Conservation (phyloP, 345 rosid species). For the Pugionium dolabratum region DNA sequence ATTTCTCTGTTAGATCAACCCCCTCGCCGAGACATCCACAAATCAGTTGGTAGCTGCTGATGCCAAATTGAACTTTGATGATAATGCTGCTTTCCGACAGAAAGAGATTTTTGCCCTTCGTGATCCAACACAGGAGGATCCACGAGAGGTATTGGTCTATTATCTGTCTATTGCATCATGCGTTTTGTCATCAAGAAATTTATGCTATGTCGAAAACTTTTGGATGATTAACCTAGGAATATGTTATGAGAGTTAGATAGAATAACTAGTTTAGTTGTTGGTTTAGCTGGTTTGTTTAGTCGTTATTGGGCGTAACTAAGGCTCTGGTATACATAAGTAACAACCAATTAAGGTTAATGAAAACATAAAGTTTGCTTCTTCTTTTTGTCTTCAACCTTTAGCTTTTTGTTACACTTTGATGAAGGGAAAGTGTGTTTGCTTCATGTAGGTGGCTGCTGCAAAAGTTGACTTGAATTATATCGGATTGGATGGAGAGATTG, state of each 20-base stretch:
- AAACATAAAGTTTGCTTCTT: too few species aligned
- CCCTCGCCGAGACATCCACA: slow-evolving; percentile 89
- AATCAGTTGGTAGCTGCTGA: slow-evolving; percentile 95
- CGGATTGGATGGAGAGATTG: slow-evolving; percentile 90
- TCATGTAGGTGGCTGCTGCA: slow-evolving; percentile 81
- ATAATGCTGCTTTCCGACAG: slow-evolving; percentile 94
- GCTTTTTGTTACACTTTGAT: too few species aligned
- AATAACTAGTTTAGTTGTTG: too few species aligned
- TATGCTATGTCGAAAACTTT: too few species aligned
- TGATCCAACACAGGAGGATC: slow-evolving; percentile 98
- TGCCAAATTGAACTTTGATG: slow-evolving; percentile 98
- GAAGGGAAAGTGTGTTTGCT: slow-evolving; percentile 7
- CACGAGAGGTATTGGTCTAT: slow-evolving; percentile 69
- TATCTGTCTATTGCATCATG: background rate
- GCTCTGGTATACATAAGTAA: too few species aligned
- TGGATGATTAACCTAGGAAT: too few species aligned
- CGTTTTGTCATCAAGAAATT: too few species aligned
- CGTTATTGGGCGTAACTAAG: too few species aligned
- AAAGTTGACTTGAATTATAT: slow-evolving; percentile 96
- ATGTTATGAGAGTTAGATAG: too few species aligned
- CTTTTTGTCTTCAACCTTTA: too few species aligned
- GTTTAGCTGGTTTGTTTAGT: too few species aligned
- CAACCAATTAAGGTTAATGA: too few species aligned
- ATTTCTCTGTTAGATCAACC: slow-evolving; percentile 71
- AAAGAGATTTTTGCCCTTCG: slow-evolving; percentile 76